Base-by-base conservation (phyloP, 257 asterid species). In the Orobanche coerulescens region DNA sequence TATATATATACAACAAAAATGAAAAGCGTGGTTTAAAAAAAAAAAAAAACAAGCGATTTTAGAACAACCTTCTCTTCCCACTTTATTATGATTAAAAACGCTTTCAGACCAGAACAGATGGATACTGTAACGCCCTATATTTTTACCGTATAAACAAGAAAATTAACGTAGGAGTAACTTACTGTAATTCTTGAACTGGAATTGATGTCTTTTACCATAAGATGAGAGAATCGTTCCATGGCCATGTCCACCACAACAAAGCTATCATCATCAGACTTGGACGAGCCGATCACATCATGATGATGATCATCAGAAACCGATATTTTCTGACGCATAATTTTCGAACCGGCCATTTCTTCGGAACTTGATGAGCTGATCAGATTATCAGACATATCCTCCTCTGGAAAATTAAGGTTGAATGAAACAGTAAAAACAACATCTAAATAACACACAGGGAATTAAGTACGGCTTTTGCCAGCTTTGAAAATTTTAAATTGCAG, bases 231-330 rank as follows among this genome's bases (percentile, higher is more conserved):
- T 0, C 81, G 78, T 26, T 84, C 90, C 81, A 90, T 84, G 50
- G 87, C 90, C 81, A 90, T 84, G 50, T 90, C 94, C 54, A 88
- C 78, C 56, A 81, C 81, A 71, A 81, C 81, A 71, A 85, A 81
- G 68, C 82, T 76, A 24, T n/a, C n/a, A n/a, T n/a, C n/a, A n/a
- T 88, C 87, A 6, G 87, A 40, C 57, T 75, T 72, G 25, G 57
- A 15, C 24, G 58, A 16, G 62, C 12, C 0, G 70, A n/a, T n/a
- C n/a, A n/a, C n/a, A n/a, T n/a, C n/a, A n/a, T n/a, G n/a, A n/a
- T n/a, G n/a, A n/a, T n/a, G 50, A 19, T 67, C 65, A 71, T 78
- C 78, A 37, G 76, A 55, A 37, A 78, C 72, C 1, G 62, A 70
- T 15, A 67, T 60, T 62, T 67, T 79, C 10, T 12, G 44, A 37